Base-by-base conservation (phyloP, 305 asterid genomes). In the Rubia tinctorum region DNA sequence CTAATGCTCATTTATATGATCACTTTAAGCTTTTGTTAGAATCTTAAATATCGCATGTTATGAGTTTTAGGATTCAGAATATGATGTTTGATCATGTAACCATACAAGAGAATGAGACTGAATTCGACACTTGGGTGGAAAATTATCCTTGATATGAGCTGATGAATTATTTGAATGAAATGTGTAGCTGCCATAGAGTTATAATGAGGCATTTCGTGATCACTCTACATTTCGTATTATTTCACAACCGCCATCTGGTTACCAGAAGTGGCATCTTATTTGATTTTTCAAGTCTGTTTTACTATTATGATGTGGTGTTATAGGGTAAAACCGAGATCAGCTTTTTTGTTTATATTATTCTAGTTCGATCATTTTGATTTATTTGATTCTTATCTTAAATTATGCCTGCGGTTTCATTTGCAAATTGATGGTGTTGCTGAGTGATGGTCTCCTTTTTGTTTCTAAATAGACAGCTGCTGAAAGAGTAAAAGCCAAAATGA, bases 401-500 rank as follows among this genome's bases (percentile, higher is more conserved):
- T 17, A 71, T 55, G 49, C 11, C 43, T 0, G 27, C 11, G 13
- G 23, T 66, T 66, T 66, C 37, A 20, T 66, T 66, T 42, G 6
- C 7, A 14, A 34, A 13, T 49, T 22, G 25, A 17, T 42, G 30
- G 61, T 30, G 20, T 12, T 14, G 22, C 34, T 51, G 71, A 66
- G 66, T 69, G 72, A 65, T 27, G 51, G 62, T 64, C 34, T 83
- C 53, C 66, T 80, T 78, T 75, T 44, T 40, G 56, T 73, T 73
- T 67, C 22, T 53, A 53, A 30, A 81, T 82, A 91, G 96, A 84
- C 89, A 68, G 90, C 96, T 75, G 94, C 97, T 73, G 95, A 90
- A 81, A 91, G 90, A 84, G 91, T 91, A 77, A 89, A 85, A 88
- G 98, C 97, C 81, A 91, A 87, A 88, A 91, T 88, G 97, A 87